phyloP scores from a whole-genome alignment of 805 yeast genomes.

The Spencermartinsiella europaea region DNA sequence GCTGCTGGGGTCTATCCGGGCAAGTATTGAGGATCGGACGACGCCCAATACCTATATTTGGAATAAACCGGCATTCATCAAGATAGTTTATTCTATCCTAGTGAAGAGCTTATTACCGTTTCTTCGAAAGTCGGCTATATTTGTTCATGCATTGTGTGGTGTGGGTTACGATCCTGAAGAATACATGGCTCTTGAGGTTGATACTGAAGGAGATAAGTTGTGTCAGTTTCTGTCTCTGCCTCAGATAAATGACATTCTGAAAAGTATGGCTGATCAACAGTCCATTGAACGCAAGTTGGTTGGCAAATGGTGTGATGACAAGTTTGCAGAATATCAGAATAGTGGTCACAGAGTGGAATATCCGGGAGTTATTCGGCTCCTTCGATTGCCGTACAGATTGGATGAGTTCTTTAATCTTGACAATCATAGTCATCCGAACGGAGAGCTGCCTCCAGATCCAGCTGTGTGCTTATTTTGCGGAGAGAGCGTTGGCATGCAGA shows the following conservation, averaged over 20 bases:
- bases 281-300: conserved; percentile 15
- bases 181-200: conserved; percentile 23
- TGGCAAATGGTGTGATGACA: not conserved
- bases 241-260: conserved; percentile 26
- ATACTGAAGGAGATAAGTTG: conserved; percentile 51
- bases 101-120: conserved; percentile 58
- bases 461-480: conserved; percentile 88
- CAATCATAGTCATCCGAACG: not conserved
- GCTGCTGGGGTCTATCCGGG: conserved; percentile 10
- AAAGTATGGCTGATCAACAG: conserved; percentile 4
- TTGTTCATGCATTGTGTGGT: conserved; percentile 50
- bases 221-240: conserved; percentile 45
- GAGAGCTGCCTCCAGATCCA: conserved; percentile 49
- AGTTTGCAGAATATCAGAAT: not conserved
- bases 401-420: conserved; percentile 58
- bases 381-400: conserved; percentile 60
- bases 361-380: conserved; percentile 60
- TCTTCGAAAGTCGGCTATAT: conserved; percentile 56
- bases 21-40: conserved; percentile 9
- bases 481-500: conserved; percentile 58
- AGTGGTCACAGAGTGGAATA: conserved; percentile 39
- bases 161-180: conserved; percentile 34
- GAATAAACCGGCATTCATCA: conserved; percentile 20
- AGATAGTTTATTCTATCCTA: conserved; percentile 46
- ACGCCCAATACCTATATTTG: conserved; percentile 14